These are phyloP conservation scores for Penicillium tannophilum DNA, from an alignment of 495 filamentous ascomycete genomes.

Conservation along the genomic window DNA sequence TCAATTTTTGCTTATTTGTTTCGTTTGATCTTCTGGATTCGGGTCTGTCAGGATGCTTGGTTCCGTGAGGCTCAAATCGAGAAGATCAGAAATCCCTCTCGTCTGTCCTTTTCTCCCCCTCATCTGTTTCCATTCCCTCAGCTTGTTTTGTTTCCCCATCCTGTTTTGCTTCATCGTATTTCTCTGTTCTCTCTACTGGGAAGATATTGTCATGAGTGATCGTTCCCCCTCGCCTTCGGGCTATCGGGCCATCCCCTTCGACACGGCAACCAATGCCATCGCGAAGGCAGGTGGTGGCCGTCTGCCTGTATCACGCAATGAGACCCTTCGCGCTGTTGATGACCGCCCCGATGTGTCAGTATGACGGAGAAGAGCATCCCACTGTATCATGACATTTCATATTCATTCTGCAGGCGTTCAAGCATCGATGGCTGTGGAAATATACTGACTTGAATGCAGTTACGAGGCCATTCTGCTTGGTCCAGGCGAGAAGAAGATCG, in stretches of 20 bases:
- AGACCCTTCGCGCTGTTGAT: conserved; percentile 3
- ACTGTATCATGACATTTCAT: not conserved
- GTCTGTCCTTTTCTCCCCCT: too few relatives aligned
- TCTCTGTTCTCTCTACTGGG: not conserved
- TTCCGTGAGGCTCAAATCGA: too few relatives aligned
- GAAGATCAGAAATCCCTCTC: too few relatives aligned
- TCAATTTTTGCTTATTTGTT: too few relatives aligned
- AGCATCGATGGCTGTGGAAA: not conserved
- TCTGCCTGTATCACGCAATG: conserved; percentile 9
- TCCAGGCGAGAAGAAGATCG: conserved; percentile 90
- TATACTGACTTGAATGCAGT: conserved; percentile 46
- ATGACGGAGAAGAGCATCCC: not conserved
- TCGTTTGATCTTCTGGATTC: too few relatives aligned
- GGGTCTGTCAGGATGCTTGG: too few relatives aligned
- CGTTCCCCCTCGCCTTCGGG: not conserved
- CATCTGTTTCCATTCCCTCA: not conserved
- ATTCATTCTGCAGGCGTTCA: not conserved
- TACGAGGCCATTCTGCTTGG: conserved; percentile 88
- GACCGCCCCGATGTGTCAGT: conserved; percentile 28
- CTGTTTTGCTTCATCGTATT: not conserved
- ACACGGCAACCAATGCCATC: conserved; percentile 15
- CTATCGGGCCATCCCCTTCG: conserved; percentile 6
- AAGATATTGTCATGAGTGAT: conserved; percentile 1
- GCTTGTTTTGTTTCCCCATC: not conserved
- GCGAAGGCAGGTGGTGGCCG: conserved; percentile 23